These are phyloP conservation scores for Dittrichia graveolens DNA, from an alignment of 129 eudicot species.

Conservation along the genomic window DNA sequence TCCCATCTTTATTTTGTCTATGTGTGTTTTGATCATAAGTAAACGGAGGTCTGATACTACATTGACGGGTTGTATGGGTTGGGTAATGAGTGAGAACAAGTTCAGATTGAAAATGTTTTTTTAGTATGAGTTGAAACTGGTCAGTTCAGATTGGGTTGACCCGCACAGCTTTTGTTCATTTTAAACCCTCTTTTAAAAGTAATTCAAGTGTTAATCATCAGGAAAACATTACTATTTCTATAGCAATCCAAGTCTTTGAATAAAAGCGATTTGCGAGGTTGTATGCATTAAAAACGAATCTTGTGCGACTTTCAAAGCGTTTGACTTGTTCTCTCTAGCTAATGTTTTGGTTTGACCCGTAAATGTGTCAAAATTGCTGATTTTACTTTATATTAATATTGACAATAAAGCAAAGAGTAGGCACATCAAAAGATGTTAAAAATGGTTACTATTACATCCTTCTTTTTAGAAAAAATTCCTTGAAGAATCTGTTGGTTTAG, in stretches of 20 bases:
- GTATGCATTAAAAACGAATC: not conserved
- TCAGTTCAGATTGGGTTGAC: not conserved
- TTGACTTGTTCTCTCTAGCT: slow-evolving; percentile 1
- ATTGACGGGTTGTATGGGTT: not conserved
- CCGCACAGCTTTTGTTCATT: slow-evolving; percentile 3
- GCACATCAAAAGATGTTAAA: not conserved
- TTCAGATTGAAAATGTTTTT: not conserved
- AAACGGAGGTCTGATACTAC: not conserved
- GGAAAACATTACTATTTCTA: not conserved
- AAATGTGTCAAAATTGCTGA: not conserved
- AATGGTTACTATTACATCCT: slow-evolving; percentile 7
- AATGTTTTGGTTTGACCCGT: not conserved
- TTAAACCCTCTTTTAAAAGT: not conserved
- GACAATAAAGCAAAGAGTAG: not conserved
- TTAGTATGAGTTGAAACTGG: not conserved
- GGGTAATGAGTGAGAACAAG: no score
- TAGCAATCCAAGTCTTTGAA: not conserved
- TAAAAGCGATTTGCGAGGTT: not conserved
- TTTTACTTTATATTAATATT: not conserved
- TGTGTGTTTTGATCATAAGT: not conserved
- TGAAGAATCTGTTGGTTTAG: not conserved
- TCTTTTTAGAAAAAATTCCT: not conserved
- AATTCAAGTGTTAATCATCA: not conserved
- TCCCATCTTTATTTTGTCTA: slow-evolving; percentile 10
- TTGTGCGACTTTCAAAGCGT: not conserved